Evolutionary conservation across 2,329 filamentous ascomycete species (phyloP), one percentile per base, ranked within the genome.

Genomic region (Penicillium thymicola): DNA sequence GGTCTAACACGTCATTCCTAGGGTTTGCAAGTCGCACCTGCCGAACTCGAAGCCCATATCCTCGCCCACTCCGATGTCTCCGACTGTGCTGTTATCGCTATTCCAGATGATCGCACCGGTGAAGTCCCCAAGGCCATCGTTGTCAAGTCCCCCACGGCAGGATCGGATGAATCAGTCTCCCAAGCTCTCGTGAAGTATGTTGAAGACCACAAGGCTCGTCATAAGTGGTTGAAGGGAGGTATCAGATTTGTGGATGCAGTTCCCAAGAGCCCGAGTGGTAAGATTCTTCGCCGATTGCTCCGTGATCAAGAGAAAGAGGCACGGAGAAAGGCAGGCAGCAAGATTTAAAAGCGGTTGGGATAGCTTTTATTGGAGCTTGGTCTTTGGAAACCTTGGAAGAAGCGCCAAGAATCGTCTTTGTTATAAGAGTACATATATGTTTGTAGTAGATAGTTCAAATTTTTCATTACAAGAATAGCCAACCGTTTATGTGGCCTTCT

Each of bases 11-110:
- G 13, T 6, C 18, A 54, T 21, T 45, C 47, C 14, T 75, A 90
- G 85, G 90, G 89, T 55, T 79, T 88, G 58, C 90, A 94, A 85
- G 90, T 94, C 23, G 89, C 90, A 0, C 90, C 90, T 0, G 90
- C 90, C 2, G 90, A 94, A 70, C 83, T 95, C 1, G 90, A 95
- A 75, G 87, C 89, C 1, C 88, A 91, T 66, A 79, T 95, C 5
- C 83, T 95, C 14, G 82, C 85, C 0, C 89, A 93, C 70, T 84
- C 86, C 0, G 80, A 81, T 11, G 89, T 94, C n/a, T 84, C 85
- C 42, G 90, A 95, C 73, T 89, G 85, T 63, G 86, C 90, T 14
- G 89, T 95, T 8, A 90, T 94, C 61, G 86, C 87, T 14, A 79
- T 92, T 1, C 88, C 86, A 0, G 85, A 87, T 57, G 83, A 84